Conservation (phyloP, 1,284 basidiomycete species). For the Irpex rosettiformis region DNA sequence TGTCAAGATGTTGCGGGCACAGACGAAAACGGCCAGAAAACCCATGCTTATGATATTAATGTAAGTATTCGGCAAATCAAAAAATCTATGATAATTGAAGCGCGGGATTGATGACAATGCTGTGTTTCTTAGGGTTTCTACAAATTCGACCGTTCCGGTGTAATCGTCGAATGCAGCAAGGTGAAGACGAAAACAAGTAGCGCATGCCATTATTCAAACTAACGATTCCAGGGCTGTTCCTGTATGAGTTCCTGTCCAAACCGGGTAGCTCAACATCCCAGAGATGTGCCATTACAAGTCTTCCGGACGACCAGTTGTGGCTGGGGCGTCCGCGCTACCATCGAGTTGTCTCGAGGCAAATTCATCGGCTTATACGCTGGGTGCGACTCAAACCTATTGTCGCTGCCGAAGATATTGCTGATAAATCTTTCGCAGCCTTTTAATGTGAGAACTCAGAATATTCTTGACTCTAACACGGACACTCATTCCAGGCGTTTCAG, state of each 20-base stretch:
- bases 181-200: slow-evolving; percentile 28
- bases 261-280: slow-evolving; percentile 34
- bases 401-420: no score
- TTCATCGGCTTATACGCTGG: slow-evolving; percentile 63
- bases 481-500: slow-evolving; percentile 23
- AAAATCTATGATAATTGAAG: not conserved
- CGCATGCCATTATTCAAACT: not conserved
- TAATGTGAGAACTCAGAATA: slow-evolving; percentile 22
- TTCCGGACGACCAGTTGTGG: slow-evolving; percentile 33
- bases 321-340: slow-evolving; percentile 35
- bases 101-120: not conserved
- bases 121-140: slow-evolving; percentile 43
- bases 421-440: slow-evolving; percentile 19
- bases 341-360: slow-evolving; percentile 43
- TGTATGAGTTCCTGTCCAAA: slow-evolving; percentile 28
- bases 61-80: no score
- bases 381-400: slow-evolving; percentile 37
- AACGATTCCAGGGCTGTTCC: slow-evolving; percentile 21
- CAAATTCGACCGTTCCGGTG: slow-evolving; percentile 40
- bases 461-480: slow-evolving; percentile 2
- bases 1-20: slow-evolving; percentile 30
- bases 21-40: slow-evolving; percentile 18
- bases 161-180: slow-evolving; percentile 61
- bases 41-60: slow-evolving; percentile 40
- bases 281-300: slow-evolving; percentile 33